Base-by-base conservation (phyloP, 176 grass and related monocot species). In the Paspalum vaginatum region DNA sequence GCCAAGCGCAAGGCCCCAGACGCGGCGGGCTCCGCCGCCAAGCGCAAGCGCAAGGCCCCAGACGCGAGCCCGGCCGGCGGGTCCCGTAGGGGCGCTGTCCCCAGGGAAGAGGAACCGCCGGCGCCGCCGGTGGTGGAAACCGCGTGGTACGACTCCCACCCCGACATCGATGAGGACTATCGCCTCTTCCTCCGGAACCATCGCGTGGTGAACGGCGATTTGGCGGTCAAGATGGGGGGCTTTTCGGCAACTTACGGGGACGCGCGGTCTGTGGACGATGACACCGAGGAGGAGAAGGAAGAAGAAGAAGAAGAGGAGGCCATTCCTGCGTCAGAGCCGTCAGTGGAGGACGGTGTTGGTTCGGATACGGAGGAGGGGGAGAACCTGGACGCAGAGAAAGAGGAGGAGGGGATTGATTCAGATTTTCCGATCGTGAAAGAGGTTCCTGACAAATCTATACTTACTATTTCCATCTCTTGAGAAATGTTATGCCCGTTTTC, bases 81-180 rank as follows among this genome's bases (percentile, higher is more conserved):
- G 75, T 25, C 46, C 26, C 21, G 14, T 1, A 21, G 46, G 47
- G 47, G 47, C 20, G 27, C 17, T n/a, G 61, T 8, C 13, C 62
- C 37, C 1, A 15, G 42, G 61, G 61, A 67, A 43, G 13, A 16
- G 77, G 48, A 66, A 12, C 9, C 16, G 47, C 4, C 13, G 27
- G 21, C 27, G 11, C 6, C 46, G 41, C 6, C 46, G 41, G 27
- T 13, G 26, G 9, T 0, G 46, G 20, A 66, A 15, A 7, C 32
- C 27, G 47, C 61, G 46, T 66, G 49, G 77, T 54, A 42, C 63
- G 49, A 79, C 20, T 54, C 37, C 37, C 1, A 40, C 4, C 11
- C 76, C 50, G 10, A 26, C 38, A 43, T 79, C 0, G 76, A 85
- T 24, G 65, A 59, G 1, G 78, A 75, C 48, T 89, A 82, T 47